Conservation (phyloP, 768 basidiomycete species). For the Boletus barrowsii region DNA sequence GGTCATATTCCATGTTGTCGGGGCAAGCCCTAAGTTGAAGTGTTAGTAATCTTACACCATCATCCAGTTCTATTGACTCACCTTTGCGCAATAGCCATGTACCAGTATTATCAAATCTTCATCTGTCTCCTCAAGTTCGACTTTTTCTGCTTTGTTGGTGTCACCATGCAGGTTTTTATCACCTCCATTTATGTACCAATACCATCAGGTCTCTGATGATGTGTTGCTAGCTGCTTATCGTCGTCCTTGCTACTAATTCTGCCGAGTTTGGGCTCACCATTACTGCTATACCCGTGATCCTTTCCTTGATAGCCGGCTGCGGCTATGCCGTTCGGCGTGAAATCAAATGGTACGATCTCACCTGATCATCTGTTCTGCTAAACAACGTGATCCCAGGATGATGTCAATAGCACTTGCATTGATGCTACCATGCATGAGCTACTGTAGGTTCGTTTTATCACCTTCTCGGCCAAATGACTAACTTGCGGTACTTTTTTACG, state of each 20-base stretch:
- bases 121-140: slow-evolving; percentile 88
- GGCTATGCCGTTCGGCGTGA: slow-evolving; percentile 74
- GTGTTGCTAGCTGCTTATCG: slow-evolving; percentile 65
- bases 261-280: slow-evolving; percentile 83
- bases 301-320: slow-evolving; percentile 61
- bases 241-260: slow-evolving; percentile 60
- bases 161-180: slow-evolving; percentile 73
- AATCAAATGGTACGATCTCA: slow-evolving; percentile 61
- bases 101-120: slow-evolving; percentile 84
- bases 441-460: slow-evolving; percentile 52
- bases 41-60: slow-evolving; percentile 41
- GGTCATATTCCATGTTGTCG: slow-evolving; percentile 89
- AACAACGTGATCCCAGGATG: slow-evolving; percentile 37
- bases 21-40: slow-evolving; percentile 82
- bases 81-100: slow-evolving; percentile 59
- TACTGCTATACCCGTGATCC: slow-evolving; percentile 77
- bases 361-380: not conserved
- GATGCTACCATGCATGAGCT: slow-evolving; percentile 75
- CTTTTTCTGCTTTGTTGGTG: slow-evolving; percentile 84
- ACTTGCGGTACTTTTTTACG: not conserved
- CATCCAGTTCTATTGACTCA: not conserved
- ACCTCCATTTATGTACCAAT: not conserved
- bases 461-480: not conserved
- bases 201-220: not conserved
- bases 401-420: slow-evolving; percentile 69